Conservation (phyloP, 2,329 filamentous ascomycete genomes). For the Stromatinia cepivora region DNA sequence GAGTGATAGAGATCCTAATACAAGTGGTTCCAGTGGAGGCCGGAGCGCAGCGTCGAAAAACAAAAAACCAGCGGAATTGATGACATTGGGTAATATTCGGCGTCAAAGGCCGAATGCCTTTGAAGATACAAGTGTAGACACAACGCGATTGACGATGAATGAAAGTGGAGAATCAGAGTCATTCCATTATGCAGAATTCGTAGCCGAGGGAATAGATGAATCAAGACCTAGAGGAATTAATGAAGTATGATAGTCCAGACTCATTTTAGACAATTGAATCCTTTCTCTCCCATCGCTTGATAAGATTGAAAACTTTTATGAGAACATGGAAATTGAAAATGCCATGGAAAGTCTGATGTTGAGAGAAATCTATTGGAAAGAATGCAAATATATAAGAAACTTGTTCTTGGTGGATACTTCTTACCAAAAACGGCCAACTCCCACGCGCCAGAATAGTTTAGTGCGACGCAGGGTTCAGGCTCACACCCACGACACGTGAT, state of each 20-base stretch:
- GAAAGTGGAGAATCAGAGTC: conserved; percentile 12
- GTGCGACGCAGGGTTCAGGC: background rate
- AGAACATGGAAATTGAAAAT: background rate
- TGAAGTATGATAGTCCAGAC: background rate
- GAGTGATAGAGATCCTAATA: background rate
- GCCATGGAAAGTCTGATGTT: background rate
- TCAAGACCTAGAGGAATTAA: background rate
- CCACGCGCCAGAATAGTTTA: background rate
- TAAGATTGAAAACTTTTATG: background rate
- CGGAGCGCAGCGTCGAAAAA: conserved; percentile 13
- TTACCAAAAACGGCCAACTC: background rate
- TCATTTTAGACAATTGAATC: background rate
- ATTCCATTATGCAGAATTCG: background rate
- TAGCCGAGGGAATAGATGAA: background rate
- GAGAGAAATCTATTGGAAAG: background rate
- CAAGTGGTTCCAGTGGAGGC: conserved; percentile 4
- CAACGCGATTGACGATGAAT: conserved; percentile 9
- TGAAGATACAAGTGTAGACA: conserved; percentile 17
- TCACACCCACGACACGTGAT: background rate
- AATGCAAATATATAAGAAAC: background rate
- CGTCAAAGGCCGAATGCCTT: background rate
- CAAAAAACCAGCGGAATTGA: conserved; percentile 1
- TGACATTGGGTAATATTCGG: conserved; percentile 5
- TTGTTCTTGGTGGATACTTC: background rate
- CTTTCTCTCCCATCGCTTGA: background rate